These are phyloP conservation scores for Pestalotiopsis sp. DNA, from an alignment of 2,329 filamentous ascomycete genomes.

Conservation along the genomic window DNA sequence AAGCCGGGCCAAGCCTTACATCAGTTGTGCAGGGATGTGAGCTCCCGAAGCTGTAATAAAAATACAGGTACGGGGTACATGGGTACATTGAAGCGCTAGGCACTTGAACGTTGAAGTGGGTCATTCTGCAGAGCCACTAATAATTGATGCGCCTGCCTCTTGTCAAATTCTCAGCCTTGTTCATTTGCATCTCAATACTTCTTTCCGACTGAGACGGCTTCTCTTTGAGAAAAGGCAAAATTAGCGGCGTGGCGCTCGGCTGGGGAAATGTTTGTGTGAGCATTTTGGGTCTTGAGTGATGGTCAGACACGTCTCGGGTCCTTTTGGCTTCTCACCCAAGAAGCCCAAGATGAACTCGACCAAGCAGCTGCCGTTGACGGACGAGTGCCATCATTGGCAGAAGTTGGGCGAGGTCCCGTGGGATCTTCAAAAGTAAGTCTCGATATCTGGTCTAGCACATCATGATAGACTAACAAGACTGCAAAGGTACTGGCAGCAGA, in stretches of 20 bases:
- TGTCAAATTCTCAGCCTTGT: constrained; percentile 3
- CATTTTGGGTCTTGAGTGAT: not conserved
- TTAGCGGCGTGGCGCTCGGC: not conserved
- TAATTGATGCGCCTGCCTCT: not conserved
- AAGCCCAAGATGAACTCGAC: constrained; percentile 41
- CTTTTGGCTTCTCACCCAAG: constrained; percentile 1
- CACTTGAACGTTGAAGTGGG: not conserved
- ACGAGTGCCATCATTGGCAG: constrained; percentile 76
- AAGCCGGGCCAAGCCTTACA: not conserved
- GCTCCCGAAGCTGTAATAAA: not conserved
- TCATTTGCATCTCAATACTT: not conserved
- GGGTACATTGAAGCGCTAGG: not conserved
- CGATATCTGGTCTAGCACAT: too few relatives aligned
- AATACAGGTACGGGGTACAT: not conserved
- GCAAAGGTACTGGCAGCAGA: constrained; percentile 83
- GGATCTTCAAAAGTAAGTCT: constrained; percentile 78
- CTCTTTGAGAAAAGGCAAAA: not conserved
- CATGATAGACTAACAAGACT: too few relatives aligned
- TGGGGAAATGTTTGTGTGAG: not conserved
- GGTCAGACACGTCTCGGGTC: constrained; percentile 11
- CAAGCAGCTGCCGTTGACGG: constrained; percentile 54
- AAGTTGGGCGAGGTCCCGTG: constrained; percentile 71
- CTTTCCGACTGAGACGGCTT: not conserved
- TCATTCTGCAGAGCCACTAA: not conserved
- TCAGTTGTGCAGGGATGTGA: not conserved